These are phyloP conservation scores for Aspergillus luchuensis DNA, from an alignment of 2,329 filamentous ascomycete genomes.

Conservation along the genomic window DNA sequence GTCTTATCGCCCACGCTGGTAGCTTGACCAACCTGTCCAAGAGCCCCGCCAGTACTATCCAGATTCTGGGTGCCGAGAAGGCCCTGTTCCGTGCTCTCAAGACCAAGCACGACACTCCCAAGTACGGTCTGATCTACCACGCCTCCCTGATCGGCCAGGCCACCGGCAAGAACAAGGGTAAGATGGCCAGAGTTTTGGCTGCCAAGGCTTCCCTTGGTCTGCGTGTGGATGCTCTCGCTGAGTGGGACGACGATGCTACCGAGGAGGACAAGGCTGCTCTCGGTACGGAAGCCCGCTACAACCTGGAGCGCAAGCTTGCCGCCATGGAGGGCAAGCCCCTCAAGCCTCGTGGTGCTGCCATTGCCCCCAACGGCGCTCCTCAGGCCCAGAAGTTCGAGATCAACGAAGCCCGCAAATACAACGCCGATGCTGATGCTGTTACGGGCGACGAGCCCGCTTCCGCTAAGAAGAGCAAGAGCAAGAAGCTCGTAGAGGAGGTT, in stretches of 20 bases:
- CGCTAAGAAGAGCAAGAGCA: constrained; percentile 38
- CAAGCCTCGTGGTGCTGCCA: constrained; percentile 71
- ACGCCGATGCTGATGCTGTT: constrained; percentile 87
- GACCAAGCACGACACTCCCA: constrained; percentile 98
- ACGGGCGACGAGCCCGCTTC: constrained; percentile 61
- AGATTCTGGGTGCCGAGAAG: constrained; percentile 98
- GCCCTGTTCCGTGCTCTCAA: constrained; percentile 97
- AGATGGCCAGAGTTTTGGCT: constrained; percentile 94
- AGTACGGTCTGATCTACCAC: constrained; percentile 95
- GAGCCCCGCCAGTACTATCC: constrained; percentile 90
- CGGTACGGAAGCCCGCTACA: constrained; percentile 62
- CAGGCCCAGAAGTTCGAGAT: constrained; percentile 74
- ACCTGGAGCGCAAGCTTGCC: constrained; percentile 53
- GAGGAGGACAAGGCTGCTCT: constrained; percentile 87
- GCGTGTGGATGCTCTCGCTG: constrained; percentile 84
- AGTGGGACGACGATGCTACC: constrained; percentile 74
- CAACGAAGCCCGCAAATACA: constrained; percentile 93
- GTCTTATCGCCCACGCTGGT: constrained; percentile 91
- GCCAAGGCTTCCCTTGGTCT: constrained; percentile 92
- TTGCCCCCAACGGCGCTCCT: constrained; percentile 71
- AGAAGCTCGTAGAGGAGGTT: constrained; percentile 51
- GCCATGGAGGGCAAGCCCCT: constrained; percentile 86
- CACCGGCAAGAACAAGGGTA: constrained; percentile 97
- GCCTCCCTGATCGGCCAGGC: constrained; percentile 94
- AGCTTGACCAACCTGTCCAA: constrained; percentile 95